These are phyloP conservation scores for Trichoderma sp. DNA, from an alignment of 2,329 filamentous ascomycete species.

Conservation along the genomic window DNA sequence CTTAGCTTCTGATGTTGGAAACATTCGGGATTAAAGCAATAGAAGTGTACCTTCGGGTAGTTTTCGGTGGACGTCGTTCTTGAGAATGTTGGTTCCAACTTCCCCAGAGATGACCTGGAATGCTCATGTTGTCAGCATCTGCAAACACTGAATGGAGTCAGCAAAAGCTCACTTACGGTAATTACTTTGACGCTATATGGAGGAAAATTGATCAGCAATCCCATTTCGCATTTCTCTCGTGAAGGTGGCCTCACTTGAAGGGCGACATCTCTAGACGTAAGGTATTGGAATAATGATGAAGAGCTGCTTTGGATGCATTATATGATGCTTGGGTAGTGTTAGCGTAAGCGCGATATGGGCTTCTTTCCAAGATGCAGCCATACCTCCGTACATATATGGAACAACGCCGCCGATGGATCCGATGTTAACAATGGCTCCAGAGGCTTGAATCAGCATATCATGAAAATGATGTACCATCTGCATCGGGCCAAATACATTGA, in stretches of 20 bases:
- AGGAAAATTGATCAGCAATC: neutral
- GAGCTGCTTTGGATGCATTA: conserved; percentile 27
- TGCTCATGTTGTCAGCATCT: neutral
- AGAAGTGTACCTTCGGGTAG: neutral
- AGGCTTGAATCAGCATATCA: conserved; percentile 23
- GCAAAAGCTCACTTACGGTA: neutral
- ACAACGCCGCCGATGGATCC: conserved; percentile 26
- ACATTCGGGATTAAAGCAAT: neutral
- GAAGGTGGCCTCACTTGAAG: conserved; percentile 19
- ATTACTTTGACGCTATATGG: neutral
- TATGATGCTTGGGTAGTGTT: conserved; percentile 11
- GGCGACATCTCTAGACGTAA: conserved; percentile 27
- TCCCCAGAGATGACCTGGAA: conserved; percentile 21
- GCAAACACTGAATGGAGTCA: neutral
- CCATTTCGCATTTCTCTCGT: neutral
- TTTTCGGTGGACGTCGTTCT: conserved; percentile 7
- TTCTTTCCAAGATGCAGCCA: neutral
- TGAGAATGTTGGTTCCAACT: conserved; percentile 15
- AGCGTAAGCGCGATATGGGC: neutral
- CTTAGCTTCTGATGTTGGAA: neutral
- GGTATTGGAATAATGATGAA: conserved; percentile 25
- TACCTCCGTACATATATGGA: conserved; percentile 23
- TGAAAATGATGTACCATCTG: conserved; percentile 25
- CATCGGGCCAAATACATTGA: conserved; percentile 41
- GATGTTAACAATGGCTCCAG: conserved; percentile 28